These are phyloP conservation scores for Salix brachista DNA, from an alignment of 345 rosid species.

Conservation along the genomic window DNA sequence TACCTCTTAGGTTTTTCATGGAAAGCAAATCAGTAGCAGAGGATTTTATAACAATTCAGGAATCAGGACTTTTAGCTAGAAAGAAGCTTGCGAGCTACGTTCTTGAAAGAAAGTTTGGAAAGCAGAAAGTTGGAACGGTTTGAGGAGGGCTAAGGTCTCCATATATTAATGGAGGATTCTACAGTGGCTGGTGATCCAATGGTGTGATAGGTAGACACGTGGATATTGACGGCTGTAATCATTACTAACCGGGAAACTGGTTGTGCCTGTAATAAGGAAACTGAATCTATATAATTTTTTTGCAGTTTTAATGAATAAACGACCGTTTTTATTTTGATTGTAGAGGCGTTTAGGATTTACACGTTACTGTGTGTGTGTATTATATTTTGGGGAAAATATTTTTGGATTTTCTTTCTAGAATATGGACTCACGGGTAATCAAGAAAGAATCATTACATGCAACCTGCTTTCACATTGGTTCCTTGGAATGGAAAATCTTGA, in stretches of 20 bases:
- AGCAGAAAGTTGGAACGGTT: slow-evolving; percentile 7
- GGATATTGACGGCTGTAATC: slow-evolving; percentile 22
- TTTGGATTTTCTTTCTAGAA: neutral
- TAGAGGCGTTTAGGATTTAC: slow-evolving; percentile 11
- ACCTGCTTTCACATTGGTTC: neutral
- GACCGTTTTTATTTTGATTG: neutral
- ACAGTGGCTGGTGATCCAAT: slow-evolving; percentile 11
- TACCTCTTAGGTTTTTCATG: slow-evolving; percentile 29
- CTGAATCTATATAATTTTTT: neutral
- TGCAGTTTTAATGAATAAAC: neutral
- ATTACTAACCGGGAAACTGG: slow-evolving; percentile 25
- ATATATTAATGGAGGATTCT: slow-evolving; percentile 6
- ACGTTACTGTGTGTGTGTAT: neutral
- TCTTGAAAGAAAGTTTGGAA: neutral
- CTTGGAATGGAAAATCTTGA: neutral
- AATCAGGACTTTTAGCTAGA: neutral
- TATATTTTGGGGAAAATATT: neutral
- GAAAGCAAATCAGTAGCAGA: neutral
- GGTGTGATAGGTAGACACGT: slow-evolving; percentile 35
- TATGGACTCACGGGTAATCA: neutral
- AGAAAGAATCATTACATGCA: neutral
- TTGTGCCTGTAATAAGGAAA: slow-evolving; percentile 15
- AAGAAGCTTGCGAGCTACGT: neutral
- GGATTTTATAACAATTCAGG: neutral
- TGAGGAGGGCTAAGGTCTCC: neutral